Evolutionary conservation across 2,329 filamentous ascomycete species (phyloP).

Genomic region (Pseudogymnoascus sp.): DNA sequence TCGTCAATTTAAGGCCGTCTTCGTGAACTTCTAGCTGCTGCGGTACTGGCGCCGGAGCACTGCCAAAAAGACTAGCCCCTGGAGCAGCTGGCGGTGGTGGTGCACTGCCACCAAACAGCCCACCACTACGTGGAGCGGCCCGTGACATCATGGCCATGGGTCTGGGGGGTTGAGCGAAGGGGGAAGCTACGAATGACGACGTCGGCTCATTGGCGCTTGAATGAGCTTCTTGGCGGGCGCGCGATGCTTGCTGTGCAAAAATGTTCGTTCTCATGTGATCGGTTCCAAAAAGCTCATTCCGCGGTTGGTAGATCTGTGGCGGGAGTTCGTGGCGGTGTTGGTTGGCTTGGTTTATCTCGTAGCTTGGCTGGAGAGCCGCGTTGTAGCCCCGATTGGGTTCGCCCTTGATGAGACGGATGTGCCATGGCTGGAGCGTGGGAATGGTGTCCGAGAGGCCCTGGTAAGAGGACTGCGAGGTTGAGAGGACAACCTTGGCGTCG

Average conservation of each 20-base stretch:
- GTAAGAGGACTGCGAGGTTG: conserved; percentile 43
- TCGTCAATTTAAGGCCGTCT: too few relatives aligned
- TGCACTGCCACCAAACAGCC: too few relatives aligned
- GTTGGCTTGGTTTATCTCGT: conserved; percentile 29
- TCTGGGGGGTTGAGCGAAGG: background rate
- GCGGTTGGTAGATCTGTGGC: conserved; percentile 26
- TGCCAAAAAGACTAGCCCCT: too few relatives aligned
- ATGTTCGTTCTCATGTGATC: background rate
- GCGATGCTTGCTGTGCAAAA: background rate
- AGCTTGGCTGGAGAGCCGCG: conserved; percentile 18
- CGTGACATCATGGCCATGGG: background rate
- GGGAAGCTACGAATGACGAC: background rate
- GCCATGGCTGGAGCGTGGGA: conserved; percentile 39
- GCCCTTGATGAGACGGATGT: conserved; percentile 33
- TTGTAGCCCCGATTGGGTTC: conserved; percentile 9
- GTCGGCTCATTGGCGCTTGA: too few relatives aligned
- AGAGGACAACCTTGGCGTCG: conserved; percentile 35
- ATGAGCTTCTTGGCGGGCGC: background rate
- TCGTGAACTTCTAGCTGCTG: too few relatives aligned
- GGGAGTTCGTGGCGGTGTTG: conserved; percentile 26
- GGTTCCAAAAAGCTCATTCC: conserved; percentile 31
- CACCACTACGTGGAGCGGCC: background rate
- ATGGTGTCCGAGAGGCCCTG: conserved; percentile 40
- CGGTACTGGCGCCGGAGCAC: too few relatives aligned
- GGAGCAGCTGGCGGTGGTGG: too few relatives aligned